A percentile compares a stretch with the other conserved stretches of the same genome.
Evolutionary conservation across 2,329 filamentous ascomycete species (phyloP).

Genomic region (Trichoderma polysporum): DNA sequence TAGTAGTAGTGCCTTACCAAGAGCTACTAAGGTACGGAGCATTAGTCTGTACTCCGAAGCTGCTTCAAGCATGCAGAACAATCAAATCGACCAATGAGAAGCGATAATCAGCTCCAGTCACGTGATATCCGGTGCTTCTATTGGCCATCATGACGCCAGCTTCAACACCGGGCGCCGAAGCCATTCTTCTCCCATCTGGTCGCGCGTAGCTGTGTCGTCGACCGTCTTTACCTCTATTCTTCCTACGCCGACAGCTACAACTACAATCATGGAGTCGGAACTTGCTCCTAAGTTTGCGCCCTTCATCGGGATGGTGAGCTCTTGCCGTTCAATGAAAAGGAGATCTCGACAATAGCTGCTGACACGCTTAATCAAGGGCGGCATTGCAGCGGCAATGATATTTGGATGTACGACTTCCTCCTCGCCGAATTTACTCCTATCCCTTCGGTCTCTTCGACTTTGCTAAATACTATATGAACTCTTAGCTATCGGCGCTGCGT

Average conservation of each 20-base stretch:
- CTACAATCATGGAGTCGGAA: constrained; percentile 55
- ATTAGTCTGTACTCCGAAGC: constrained; percentile 18
- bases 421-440: constrained; percentile 18
- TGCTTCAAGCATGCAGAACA: not conserved
- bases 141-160: constrained; percentile 21
- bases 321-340: constrained; percentile 14
- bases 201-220: constrained; percentile 6
- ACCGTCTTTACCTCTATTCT: not conserved
- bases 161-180: constrained; percentile 14
- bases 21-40: not conserved
- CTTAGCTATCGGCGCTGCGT: constrained; percentile 69
- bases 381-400: constrained; percentile 79
- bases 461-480: constrained; percentile 17
- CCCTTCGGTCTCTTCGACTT: not conserved
- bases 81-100: not conserved
- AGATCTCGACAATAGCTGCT: constrained; percentile 25
- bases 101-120: not conserved
- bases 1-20: not conserved
- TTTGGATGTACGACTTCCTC: constrained; percentile 66
- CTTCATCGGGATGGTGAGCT: constrained; percentile 81
- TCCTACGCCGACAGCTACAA: constrained; percentile 25
- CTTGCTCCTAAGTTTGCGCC: constrained; percentile 78
- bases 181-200: constrained; percentile 15
- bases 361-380: constrained; percentile 53
- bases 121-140: not conserved